A percentile compares a stretch with the other conserved stretches of the same genome.
These are phyloP conservation scores for Coemansia sp. DNA, from an alignment of 192 early-diverging fungal species.

Conservation along the genomic window DNA sequence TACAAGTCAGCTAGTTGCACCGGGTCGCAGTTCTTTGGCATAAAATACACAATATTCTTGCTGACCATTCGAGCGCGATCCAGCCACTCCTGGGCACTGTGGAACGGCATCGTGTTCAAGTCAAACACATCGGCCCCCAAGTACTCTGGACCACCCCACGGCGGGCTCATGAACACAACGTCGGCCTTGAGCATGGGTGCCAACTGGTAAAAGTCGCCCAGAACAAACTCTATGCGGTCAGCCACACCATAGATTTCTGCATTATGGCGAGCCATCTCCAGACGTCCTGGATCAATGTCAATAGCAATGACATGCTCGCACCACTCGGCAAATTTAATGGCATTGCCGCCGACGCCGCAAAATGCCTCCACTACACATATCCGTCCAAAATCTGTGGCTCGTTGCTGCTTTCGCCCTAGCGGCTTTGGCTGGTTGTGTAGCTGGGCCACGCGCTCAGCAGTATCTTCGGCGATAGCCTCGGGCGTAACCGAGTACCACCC, in stretches of 20 bases:
- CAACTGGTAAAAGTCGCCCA: slow-evolving; percentile 83
- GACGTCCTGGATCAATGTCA: slow-evolving; percentile 77
- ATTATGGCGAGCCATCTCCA: slow-evolving; percentile 82
- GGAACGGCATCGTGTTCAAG: slow-evolving; percentile 46
- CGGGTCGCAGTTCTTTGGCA: slow-evolving; percentile 79
- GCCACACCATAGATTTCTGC: slow-evolving; percentile 87
- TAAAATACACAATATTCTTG: slow-evolving; percentile 76
- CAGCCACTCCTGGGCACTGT: slow-evolving; percentile 58
- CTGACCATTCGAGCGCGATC: slow-evolving; percentile 64
- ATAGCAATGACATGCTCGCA: slow-evolving; percentile 90
- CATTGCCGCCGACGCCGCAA: slow-evolving; percentile 94
- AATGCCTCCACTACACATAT: slow-evolving; percentile 89
- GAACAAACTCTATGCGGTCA: slow-evolving; percentile 89
- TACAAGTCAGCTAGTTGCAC: slow-evolving; percentile 63
- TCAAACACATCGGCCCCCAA: slow-evolving; percentile 45
- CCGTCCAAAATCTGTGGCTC: slow-evolving; percentile 28
- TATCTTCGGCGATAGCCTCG: slow-evolving; percentile 79
- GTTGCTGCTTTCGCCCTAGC: not conserved
- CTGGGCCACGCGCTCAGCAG: slow-evolving; percentile 56
- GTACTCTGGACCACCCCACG: slow-evolving; percentile 93
- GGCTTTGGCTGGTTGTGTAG: slow-evolving; percentile 7
- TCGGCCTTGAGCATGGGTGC: slow-evolving; percentile 75
- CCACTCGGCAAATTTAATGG: slow-evolving; percentile 92
- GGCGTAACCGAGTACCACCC: slow-evolving; percentile 97
- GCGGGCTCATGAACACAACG: slow-evolving; percentile 89